A percentile compares a stretch with the other conserved stretches of the same genome.
Evolutionary conservation across 176 grass and related monocot species (phyloP).

Genomic region (Phyllostachys edulis): DNA sequence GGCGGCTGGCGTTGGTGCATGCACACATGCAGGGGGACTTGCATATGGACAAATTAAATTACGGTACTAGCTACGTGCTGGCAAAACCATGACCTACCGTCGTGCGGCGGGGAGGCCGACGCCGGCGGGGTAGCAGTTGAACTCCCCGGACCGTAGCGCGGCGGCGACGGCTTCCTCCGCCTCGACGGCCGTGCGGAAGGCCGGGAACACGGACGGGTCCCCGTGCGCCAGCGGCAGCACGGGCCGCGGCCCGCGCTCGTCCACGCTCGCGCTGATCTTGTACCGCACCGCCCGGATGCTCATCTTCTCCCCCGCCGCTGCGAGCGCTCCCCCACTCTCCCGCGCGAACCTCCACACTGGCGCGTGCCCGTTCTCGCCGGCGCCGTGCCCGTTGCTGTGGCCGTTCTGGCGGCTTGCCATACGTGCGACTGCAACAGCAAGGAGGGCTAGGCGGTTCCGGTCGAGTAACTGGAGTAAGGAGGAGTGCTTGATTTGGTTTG

Average conservation of each 20-base stretch:
- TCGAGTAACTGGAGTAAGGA: too few species aligned
- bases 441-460: too few species aligned
- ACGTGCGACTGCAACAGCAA: too few species aligned
- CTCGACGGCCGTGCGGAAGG: slow-evolving; percentile 44
- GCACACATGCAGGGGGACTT: background rate
- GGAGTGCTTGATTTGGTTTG: background rate
- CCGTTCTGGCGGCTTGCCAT: background rate
- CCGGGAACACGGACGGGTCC: slow-evolving; percentile 53
- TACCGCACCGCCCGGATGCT: slow-evolving; percentile 57
- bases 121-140: slow-evolving; percentile 59
- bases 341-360: slow-evolving; percentile 33
- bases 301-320: slow-evolving; percentile 5
- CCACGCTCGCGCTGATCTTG: slow-evolving; percentile 52
- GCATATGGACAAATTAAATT: background rate
- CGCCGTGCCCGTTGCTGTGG: background rate
- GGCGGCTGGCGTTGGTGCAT: too few species aligned
- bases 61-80: background rate
- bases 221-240: slow-evolving; percentile 56
- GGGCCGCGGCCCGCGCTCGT: slow-evolving; percentile 38
- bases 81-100: slow-evolving; percentile 9
- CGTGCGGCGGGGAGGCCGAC: slow-evolving; percentile 48
- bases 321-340: slow-evolving; percentile 13
- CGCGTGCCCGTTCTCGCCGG: too few species aligned
- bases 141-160: slow-evolving; percentile 39
- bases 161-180: slow-evolving; percentile 57